Evolutionary conservation across 495 filamentous ascomycete species (phyloP).

Genomic region (Chaetomidium leptoderma): DNA sequence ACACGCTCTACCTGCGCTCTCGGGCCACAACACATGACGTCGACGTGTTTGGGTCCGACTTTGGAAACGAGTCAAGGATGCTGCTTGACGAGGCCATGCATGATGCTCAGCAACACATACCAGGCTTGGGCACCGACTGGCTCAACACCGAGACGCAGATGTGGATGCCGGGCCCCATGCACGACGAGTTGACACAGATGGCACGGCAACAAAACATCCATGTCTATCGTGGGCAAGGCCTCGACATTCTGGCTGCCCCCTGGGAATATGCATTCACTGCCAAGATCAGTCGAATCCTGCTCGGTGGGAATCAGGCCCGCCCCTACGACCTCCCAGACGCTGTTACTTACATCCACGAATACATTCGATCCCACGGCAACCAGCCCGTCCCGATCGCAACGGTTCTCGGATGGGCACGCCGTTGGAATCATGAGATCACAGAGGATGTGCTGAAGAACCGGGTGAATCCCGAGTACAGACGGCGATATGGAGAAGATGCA

Average conservation of each 20-base stretch:
- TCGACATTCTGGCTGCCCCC: conserved; percentile 7
- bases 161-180: conserved; percentile 2
- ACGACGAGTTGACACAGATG: conserved; percentile 5
- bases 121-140: conserved; percentile 7
- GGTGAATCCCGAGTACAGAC: conserved; percentile 6
- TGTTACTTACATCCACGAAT: conserved; percentile 7
- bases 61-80: conserved; percentile 1
- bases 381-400: neutral
- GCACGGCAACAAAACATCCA: conserved; percentile 2
- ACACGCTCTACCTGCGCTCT: conserved; percentile 11
- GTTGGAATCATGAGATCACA: conserved; percentile 1
- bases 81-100: conserved; percentile 12
- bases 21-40: conserved; percentile 7
- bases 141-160: conserved; percentile 13
- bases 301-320: neutral
- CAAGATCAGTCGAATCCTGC: conserved; percentile 6
- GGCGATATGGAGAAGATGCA: neutral
- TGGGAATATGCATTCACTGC: conserved; percentile 10
- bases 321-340: conserved; percentile 12
- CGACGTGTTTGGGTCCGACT: conserved; percentile 11
- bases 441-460: neutral
- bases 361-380: conserved; percentile 5
- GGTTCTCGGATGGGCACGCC: conserved; percentile 1
- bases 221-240: neutral
- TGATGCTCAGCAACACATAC: neutral